Percentiles rank a stretch among this genome's conserved stretches.
Conservation (phyloP, 192 early-diverging fungal species). For the Coemansia sp. region DNA sequence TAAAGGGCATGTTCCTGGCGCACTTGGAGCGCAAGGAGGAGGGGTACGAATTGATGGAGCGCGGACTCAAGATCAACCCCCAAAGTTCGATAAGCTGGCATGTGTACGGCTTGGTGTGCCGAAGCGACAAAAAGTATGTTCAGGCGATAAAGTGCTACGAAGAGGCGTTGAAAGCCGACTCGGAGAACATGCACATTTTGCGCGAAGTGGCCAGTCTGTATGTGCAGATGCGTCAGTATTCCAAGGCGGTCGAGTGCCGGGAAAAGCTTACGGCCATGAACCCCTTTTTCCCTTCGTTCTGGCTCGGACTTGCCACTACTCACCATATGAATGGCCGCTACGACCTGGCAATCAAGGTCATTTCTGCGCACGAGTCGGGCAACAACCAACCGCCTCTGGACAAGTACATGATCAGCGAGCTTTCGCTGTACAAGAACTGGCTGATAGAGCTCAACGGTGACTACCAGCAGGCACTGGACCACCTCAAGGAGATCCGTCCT, state of each 20-base stretch:
- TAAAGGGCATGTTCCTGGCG: slow-evolving; percentile 92
- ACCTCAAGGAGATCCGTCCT: slow-evolving; percentile 70
- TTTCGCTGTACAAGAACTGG: slow-evolving; percentile 82
- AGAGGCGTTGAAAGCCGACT: slow-evolving; percentile 79
- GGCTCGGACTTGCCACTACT: slow-evolving; percentile 82
- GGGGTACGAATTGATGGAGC: slow-evolving; percentile 81
- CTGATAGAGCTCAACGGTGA: slow-evolving; percentile 84
- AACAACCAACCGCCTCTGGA: slow-evolving; percentile 35
- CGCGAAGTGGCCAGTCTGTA: slow-evolving; percentile 85
- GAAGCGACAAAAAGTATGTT: slow-evolving; percentile 87
- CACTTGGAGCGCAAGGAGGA: slow-evolving; percentile 90
- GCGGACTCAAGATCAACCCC: slow-evolving; percentile 76
- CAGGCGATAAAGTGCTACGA: slow-evolving; percentile 91
- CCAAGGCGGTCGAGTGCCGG: slow-evolving; percentile 73
- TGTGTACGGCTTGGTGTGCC: slow-evolving; percentile 88
- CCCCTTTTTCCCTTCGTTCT: slow-evolving; percentile 64
- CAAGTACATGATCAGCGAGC: slow-evolving; percentile 75
- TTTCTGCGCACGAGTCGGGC: slow-evolving; percentile 59
- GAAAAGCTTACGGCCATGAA: slow-evolving; percentile 65
- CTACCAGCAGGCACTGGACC: slow-evolving; percentile 67
- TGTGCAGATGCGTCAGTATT: slow-evolving; percentile 83
- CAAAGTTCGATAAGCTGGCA: slow-evolving; percentile 95
- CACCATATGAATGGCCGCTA: slow-evolving; percentile 78
- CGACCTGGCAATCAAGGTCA: slow-evolving; percentile 70
- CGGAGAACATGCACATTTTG: slow-evolving; percentile 90